Percentiles rank a stretch among this genome's conserved stretches.
Evolutionary conservation across 2,329 filamentous ascomycete genomes (phyloP).

Genomic region (Botryotinia calthae): DNA sequence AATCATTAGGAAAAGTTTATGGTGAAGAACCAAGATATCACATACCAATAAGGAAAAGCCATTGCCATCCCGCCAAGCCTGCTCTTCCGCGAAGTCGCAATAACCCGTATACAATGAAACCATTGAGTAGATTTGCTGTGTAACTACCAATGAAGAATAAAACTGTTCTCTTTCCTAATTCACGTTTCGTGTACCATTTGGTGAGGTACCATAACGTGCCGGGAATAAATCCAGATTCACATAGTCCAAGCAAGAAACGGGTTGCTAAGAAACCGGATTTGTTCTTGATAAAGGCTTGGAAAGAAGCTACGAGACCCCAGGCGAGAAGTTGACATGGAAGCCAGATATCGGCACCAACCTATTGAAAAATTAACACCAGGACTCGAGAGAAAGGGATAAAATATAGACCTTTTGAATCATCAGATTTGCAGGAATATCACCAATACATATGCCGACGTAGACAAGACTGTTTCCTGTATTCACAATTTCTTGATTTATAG

Average conservation of each 20-base stretch:
- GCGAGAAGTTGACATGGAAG: conserved; percentile 51
- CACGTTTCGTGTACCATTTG: conserved; percentile 15
- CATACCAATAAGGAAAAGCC: conserved; percentile 45
- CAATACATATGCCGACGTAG: conserved; percentile 18
- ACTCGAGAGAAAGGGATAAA: not conserved
- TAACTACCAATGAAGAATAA: conserved; percentile 18
- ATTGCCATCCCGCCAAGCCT: conserved; percentile 55
- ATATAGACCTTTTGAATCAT: conserved; percentile 12
- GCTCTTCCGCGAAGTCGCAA: conserved; percentile 52
- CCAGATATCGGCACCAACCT: conserved; percentile 50
- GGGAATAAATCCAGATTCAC: conserved; percentile 54
- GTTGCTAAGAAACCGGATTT: conserved; percentile 40
- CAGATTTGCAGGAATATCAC: conserved; percentile 17
- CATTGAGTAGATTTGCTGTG: conserved; percentile 11
- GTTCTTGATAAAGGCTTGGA: conserved; percentile 42
- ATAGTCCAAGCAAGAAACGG: conserved; percentile 34
- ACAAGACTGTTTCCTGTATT: conserved; percentile 20
- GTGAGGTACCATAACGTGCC: conserved; percentile 38
- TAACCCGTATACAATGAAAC: conserved; percentile 51
- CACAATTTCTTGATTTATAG: conserved; percentile 11
- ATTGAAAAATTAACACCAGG: conserved; percentile 41
- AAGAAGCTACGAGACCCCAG: conserved; percentile 54
- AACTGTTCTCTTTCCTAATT: conserved; percentile 15
- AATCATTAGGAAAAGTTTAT: conserved; percentile 9
- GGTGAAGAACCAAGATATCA: conserved; percentile 24